These are phyloP conservation scores for Talaromyces adpressus DNA, from an alignment of 495 filamentous ascomycete genomes.

Conservation along the genomic window DNA sequence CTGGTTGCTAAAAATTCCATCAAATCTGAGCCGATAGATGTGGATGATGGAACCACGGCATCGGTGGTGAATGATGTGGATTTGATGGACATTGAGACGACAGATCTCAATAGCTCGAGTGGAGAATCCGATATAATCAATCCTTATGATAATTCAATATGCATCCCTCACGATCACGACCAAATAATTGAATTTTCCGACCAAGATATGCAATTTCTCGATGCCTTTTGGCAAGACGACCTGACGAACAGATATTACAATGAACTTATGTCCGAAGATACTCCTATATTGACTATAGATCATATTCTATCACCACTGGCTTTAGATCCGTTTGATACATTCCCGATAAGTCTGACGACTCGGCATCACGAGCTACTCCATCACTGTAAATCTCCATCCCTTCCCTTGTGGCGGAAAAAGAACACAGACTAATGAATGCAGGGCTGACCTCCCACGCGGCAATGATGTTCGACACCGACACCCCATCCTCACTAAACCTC, in stretches of 20 bases:
- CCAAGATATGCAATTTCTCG: not conserved
- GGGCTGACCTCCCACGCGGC: slow-evolving; percentile 23
- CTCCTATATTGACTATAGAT: slow-evolving; percentile 11
- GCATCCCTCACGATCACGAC: not conserved
- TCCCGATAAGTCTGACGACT: slow-evolving; percentile 19
- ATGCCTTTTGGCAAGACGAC: not conserved
- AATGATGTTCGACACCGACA: slow-evolving; percentile 23
- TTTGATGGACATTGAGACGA: not conserved
- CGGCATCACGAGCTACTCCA: slow-evolving; percentile 22
- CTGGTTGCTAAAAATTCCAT: not conserved
- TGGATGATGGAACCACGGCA: not conserved
- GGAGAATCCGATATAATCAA: not conserved
- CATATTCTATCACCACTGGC: slow-evolving; percentile 14
- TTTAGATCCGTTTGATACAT: slow-evolving; percentile 23
- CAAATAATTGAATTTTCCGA: not conserved
- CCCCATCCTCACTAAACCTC: not conserved
- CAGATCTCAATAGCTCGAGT: not conserved
- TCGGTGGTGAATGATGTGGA: not conserved
- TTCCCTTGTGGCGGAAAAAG: not conserved
- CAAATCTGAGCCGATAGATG: not conserved
- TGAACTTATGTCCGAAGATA: not conserved
- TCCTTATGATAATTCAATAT: not conserved
- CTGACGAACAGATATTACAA: not conserved
- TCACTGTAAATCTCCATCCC: slow-evolving; percentile 15
- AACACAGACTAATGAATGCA: slow-evolving; percentile 6